Conservation (phyloP, 495 filamentous ascomycete genomes). For the Podospora sp. region DNA sequence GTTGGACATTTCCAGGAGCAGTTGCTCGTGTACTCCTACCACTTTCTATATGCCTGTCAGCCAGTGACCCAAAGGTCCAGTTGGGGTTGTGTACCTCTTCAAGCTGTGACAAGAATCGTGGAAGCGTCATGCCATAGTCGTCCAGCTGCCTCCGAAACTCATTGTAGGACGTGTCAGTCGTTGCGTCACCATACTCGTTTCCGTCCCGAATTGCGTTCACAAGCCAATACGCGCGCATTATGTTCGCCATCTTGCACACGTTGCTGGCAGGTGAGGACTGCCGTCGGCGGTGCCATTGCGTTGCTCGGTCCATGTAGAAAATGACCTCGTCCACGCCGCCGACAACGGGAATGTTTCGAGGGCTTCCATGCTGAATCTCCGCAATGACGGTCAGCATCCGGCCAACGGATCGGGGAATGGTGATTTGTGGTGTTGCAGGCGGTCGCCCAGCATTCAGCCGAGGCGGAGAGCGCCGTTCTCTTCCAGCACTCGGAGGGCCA, state of each 20-base stretch:
- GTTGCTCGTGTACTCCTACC: neutral
- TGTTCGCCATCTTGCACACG: constrained; percentile 7
- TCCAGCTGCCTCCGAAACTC: constrained; percentile 20
- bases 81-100: neutral
- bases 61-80: neutral
- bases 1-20: neutral
- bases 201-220: constrained; percentile 16
- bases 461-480: too few species aligned
- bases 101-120: constrained; percentile 4
- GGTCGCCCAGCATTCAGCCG: neutral
- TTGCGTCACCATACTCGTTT: constrained; percentile 16
- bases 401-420: constrained; percentile 3
- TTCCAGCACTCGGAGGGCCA: too few species aligned
- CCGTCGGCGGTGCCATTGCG: neutral
- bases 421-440: neutral
- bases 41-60: constrained; percentile 4
- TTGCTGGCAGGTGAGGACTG: constrained; percentile 7
- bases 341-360: constrained; percentile 10
- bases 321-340: constrained; percentile 21
- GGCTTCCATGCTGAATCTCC: neutral
- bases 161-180: neutral
- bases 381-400: neutral
- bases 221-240: constrained; percentile 25
- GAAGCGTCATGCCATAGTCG: constrained; percentile 25
- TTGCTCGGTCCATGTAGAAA: constrained; percentile 28